Evolutionary conservation across 1,284 basidiomycete genomes (phyloP), one percentile per base, ranked within the genome.

Genomic region (Trichosporon inkin): DNA sequence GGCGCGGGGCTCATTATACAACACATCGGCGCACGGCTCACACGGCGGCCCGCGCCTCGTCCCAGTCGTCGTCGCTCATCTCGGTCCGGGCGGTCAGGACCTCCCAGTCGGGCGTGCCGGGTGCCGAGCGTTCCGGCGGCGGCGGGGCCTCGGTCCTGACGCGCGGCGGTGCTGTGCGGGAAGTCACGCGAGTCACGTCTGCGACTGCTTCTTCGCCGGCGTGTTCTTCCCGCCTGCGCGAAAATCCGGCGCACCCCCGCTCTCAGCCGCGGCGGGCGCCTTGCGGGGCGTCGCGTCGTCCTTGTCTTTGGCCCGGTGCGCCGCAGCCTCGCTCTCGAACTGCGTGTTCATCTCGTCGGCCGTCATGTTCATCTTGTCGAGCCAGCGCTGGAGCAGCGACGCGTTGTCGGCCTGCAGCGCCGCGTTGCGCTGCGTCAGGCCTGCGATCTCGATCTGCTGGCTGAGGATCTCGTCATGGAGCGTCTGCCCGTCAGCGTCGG

Each of bases 341-440:
- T 73, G 89, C 68, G 90, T 89, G 79, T 99, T 98, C 89, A 99
- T 92, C 80, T 87, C 87, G 75, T 94, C 92, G 6, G 88, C 95
- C 71, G 94, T 92, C 14, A 85, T 81, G 72, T 96, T 92, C 81
- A 96, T 96, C 67, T 89, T 88, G 74, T 97, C 93, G 22, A 97
- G 82, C 93, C 93, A 97, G 16, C 93, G 86, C 75, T 97, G 92
- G 1, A 99, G 82, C 40, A 99, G 83, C 67, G 89, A 88, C 17
- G 94, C 93, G 71, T 99, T 99, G 78, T 99, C 95, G 70, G 88
- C 88, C 58, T 86, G 86, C 52, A 99, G 83, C 20, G 83, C 88
- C 68, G 86, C 82, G 73, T 96, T 97, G 39, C 90, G 86, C 64
- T 91, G 85, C 63, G 91, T 88, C 39, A 96, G 86, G 72, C 94